Conservation (phyloP, 352 stramenopile genomes). For the Nothophytophthora sp. region DNA sequence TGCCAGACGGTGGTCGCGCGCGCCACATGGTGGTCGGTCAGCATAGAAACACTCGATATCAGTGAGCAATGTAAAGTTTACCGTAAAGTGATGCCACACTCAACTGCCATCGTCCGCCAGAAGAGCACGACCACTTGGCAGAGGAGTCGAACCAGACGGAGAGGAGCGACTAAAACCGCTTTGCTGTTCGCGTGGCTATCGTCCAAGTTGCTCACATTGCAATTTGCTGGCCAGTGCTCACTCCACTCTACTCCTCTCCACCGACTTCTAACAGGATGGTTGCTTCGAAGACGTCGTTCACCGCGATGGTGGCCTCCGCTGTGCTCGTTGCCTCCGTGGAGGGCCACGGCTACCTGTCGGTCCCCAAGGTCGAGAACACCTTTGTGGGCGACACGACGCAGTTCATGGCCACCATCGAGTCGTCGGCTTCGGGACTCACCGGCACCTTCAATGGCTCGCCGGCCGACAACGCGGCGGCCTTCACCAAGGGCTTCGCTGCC, state of each 20-base stretch:
- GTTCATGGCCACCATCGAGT: constrained; percentile 3
- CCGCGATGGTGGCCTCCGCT: not conserved
- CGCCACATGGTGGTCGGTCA: too few relatives aligned
- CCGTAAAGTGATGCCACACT: too few relatives aligned
- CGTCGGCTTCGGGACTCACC: not conserved
- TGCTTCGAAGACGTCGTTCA: not conserved
- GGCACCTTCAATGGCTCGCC: constrained; percentile 2
- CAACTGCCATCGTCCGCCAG: too few relatives aligned
- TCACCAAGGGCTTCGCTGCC: constrained; percentile 6
- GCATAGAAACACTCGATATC: too few relatives aligned
- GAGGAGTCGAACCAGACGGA: too few relatives aligned
- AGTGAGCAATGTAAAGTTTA: too few relatives aligned
- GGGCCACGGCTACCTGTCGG: constrained; percentile 8
- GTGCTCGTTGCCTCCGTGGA: not conserved
- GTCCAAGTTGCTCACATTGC: too few relatives aligned
- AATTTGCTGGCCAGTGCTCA: constrained; percentile 1
- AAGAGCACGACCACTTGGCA: too few relatives aligned
- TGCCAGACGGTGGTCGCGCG: too few relatives aligned
- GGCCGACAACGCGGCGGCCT: not conserved
- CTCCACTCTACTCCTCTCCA: not conserved
- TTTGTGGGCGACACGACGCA: constrained; percentile 2
- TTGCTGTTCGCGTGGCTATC: too few relatives aligned
- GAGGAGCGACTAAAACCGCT: too few relatives aligned
- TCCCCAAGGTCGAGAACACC: not conserved
- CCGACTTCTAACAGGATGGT: not conserved